These are phyloP conservation scores for Neophaeococcomyces mojaviensis DNA, from an alignment of 2,329 filamentous ascomycete genomes.

Conservation along the genomic window DNA sequence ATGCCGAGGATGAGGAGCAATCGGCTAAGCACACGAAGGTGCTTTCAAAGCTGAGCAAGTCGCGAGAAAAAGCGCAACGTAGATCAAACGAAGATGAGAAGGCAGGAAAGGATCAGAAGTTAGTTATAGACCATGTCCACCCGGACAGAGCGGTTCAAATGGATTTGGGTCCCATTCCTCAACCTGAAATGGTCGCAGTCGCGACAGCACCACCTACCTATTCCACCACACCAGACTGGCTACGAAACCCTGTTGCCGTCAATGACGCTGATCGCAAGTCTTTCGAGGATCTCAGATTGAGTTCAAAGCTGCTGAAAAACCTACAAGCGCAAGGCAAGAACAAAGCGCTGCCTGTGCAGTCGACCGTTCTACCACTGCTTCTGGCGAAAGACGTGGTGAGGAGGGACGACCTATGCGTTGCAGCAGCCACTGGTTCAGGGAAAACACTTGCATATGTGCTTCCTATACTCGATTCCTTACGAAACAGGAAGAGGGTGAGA, in stretches of 20 bases:
- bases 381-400: slow-evolving; percentile 56
- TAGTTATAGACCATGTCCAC: slow-evolving; percentile 16
- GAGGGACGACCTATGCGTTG: slow-evolving; percentile 75
- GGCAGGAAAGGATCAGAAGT: slow-evolving; percentile 15
- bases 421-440: slow-evolving; percentile 88
- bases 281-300: slow-evolving; percentile 60
- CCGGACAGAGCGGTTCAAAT: slow-evolving; percentile 12
- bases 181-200: slow-evolving; percentile 52
- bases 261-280: slow-evolving; percentile 51
- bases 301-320: slow-evolving; percentile 50
- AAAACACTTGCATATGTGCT: slow-evolving; percentile 90
- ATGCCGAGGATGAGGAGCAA: slow-evolving; percentile 1
- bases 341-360: slow-evolving; percentile 71
- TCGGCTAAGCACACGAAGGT: slow-evolving; percentile 22
- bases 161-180: slow-evolving; percentile 72
- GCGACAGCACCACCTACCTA: slow-evolving; percentile 58
- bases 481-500: slow-evolving; percentile 54
- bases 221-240: slow-evolving; percentile 72
- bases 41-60: slow-evolving; percentile 25
- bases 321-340: slow-evolving; percentile 63
- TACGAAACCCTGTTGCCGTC: slow-evolving; percentile 52
- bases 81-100: slow-evolving; percentile 6
- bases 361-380: slow-evolving; percentile 71
- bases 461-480: slow-evolving; percentile 72
- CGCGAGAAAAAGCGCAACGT: slow-evolving; percentile 12